Conservation (phyloP, 1,139 yeast species). For the Debaryomyces sp. region DNA sequence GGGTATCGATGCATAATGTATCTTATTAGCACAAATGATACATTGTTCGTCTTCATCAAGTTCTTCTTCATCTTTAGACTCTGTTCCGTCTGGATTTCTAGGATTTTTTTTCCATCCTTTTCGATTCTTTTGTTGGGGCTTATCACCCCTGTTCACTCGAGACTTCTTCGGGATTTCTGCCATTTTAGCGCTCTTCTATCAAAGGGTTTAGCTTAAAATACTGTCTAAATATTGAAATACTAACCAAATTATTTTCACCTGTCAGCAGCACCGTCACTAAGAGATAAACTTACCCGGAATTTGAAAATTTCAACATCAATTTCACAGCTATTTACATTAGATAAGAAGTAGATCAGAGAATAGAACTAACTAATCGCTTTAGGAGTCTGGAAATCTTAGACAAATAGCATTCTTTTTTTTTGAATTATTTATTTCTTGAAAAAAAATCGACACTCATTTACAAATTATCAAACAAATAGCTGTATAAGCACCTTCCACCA, state of each 20-base stretch:
- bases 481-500: background rate
- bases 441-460: background rate
- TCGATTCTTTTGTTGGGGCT: constrained; percentile 5
- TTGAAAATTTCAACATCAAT: constrained; percentile 3
- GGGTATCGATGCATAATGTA: constrained; percentile 65
- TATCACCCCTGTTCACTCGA: constrained; percentile 22
- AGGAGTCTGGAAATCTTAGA: background rate
- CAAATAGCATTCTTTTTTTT: background rate
- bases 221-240: background rate
- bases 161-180: constrained; percentile 15
- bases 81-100: constrained; percentile 8
- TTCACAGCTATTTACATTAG: constrained; percentile 1
- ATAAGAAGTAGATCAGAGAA: background rate
- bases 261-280: background rate
- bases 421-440: background rate
- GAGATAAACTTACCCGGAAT: constrained; percentile 3
- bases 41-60: constrained; percentile 50
- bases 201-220: background rate
- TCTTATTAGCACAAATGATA: constrained; percentile 80
- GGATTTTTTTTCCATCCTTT: constrained; percentile 11
- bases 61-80: constrained; percentile 26
- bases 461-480: background rate
- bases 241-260: background rate
- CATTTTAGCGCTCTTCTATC: background rate
- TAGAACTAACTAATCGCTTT: background rate